Base-by-base conservation (phyloP, 2,329 filamentous ascomycete species). In the Penicillium sp. region DNA sequence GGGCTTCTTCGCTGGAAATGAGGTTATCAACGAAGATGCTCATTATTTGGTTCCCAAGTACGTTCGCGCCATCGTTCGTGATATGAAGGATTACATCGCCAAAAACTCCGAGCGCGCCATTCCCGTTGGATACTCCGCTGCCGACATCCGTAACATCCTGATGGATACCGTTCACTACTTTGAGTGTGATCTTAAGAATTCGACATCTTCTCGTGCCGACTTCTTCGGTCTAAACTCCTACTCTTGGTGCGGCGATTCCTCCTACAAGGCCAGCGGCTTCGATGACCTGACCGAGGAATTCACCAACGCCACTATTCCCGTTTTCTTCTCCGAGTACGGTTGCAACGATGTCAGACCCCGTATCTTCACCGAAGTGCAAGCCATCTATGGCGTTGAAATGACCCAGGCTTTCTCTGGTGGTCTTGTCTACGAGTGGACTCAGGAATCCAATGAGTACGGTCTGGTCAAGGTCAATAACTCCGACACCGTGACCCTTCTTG, bases 141-240 rank as follows among this genome's bases (percentile, higher is more conserved):
- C 84, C 23, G 85, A 88, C 69, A 80, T 86, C 46, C 80, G 81
- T 44, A 70, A 79, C n/a, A 79, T 85, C 47, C 76, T 87, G 29
- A 69, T 79, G 57, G 84, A 85, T 58, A 84, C 82, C 8, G 82
- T 80, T 75, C 76, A 79, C 56, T 87, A 87, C 70, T 74, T 87
- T 62, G 78, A 83, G 59, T 87, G 84, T 72, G 72, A 77, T 35
- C 71, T 79, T 36, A 66, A 73, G 50, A 75, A 78, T 57, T 64
- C 73, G 23, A 79, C 83, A 56, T 70, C 67, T 54, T 84, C 82
- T 16, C 76, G 78, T 30, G 79, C 82, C 27, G 84, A 87, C 68
- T 85, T 87, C 74, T 86, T 87, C 62, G 84, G 84, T 38, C 74
- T 87, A 53, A 87, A 87, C 76, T 84, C 81, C 9, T 87, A 87